Percentiles rank a stretch among this genome's conserved stretches.
phyloP scores from a whole-genome alignment of 345 rosid genomes.

The Pugionium dolabratum region DNA sequence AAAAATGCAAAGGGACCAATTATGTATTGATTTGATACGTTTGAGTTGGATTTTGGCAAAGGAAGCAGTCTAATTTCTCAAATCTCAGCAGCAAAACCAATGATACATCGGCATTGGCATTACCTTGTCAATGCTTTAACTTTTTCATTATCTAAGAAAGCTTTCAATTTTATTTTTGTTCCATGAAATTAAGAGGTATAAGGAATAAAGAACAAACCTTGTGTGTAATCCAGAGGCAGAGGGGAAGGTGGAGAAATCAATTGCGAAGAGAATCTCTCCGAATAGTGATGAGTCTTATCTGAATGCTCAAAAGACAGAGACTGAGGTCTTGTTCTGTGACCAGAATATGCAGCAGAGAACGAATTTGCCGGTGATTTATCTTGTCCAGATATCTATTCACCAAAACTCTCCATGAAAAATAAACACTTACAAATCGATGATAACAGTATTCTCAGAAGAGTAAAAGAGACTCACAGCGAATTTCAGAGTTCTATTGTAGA shows the following conservation, averaged over 20 bases:
- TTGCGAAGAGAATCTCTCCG: slow-evolving; percentile 42
- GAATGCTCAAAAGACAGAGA: slow-evolving; percentile 35
- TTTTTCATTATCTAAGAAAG: background rate
- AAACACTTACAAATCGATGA: background rate
- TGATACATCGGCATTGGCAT: background rate
- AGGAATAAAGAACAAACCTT: slow-evolving; percentile 41
- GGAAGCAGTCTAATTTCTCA: too few species aligned
- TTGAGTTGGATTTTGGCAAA: too few species aligned
- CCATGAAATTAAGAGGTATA: background rate
- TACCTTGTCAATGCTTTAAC: background rate
- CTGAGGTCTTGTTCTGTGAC: slow-evolving; percentile 47
- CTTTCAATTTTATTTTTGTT: background rate
- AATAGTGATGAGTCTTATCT: slow-evolving; percentile 36
- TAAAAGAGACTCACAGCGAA: slow-evolving; percentile 56
- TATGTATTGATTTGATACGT: too few species aligned
- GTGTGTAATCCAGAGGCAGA: slow-evolving; percentile 30
- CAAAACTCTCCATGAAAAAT: background rate
- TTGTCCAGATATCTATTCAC: slow-evolving; percentile 75
- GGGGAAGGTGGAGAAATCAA: slow-evolving; percentile 43
- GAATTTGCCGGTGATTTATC: slow-evolving; percentile 55
- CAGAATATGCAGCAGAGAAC: slow-evolving; percentile 31
- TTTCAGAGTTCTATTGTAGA: slow-evolving; percentile 68
- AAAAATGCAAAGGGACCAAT: background rate
- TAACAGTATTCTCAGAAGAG: background rate
- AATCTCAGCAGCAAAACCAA: too few species aligned